Conservation (phyloP, 2,329 filamentous ascomycete genomes). For the Cercospora zeae-maydis region DNA sequence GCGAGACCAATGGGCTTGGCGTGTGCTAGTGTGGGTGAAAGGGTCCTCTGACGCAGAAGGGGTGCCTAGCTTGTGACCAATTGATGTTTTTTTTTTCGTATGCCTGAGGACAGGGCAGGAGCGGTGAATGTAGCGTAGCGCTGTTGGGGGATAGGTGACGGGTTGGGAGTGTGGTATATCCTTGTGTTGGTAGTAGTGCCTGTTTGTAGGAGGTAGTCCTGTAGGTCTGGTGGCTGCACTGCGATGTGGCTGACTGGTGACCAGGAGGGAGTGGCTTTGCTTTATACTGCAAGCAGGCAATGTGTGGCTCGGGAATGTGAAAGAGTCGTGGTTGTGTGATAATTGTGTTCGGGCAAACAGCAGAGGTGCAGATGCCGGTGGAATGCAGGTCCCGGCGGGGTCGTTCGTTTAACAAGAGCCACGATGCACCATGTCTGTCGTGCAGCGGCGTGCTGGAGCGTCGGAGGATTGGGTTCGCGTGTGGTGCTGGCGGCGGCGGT, state of each 20-base stretch:
- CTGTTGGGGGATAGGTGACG: background rate
- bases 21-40: constrained; percentile 8
- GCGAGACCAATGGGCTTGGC: constrained; percentile 12
- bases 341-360: constrained; percentile 8
- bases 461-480: background rate
- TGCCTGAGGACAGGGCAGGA: background rate
- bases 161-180: background rate
- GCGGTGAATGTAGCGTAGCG: background rate
- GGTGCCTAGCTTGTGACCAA: constrained; percentile 7
- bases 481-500: background rate
- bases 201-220: background rate
- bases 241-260: constrained; percentile 3
- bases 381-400: constrained; percentile 10
- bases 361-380: background rate
- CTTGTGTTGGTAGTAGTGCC: no score
- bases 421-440: background rate
- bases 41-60: constrained; percentile 13
- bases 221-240: background rate
- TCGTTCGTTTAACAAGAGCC: background rate
- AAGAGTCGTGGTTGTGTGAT: background rate
- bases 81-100: background rate
- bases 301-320: no score
- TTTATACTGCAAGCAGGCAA: background rate
- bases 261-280: background rate
- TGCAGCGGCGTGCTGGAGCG: background rate